Percentiles rank a stretch among this genome's conserved stretches.
phyloP scores from a whole-genome alignment of 768 basidiomycete species.

The Trametes meyenii region DNA sequence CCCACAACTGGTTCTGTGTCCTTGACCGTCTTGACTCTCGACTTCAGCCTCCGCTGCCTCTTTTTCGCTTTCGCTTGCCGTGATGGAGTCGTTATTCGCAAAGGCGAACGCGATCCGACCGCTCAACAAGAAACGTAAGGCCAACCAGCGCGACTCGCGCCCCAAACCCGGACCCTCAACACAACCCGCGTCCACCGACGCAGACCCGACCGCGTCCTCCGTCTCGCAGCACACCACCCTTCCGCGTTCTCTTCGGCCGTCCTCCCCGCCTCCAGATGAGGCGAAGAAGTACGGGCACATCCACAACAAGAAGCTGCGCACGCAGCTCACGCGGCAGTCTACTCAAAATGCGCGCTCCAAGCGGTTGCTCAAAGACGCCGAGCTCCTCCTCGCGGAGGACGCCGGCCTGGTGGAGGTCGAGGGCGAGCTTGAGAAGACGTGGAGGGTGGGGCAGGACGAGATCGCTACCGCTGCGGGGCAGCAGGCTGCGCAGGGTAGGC shows the following conservation, averaged over 20 bases:
- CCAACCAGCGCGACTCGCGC: constrained; percentile 22
- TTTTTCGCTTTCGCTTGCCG: neutral
- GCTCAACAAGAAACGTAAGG: constrained; percentile 39
- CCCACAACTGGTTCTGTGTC: too few relatives aligned
- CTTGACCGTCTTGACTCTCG: too few relatives aligned
- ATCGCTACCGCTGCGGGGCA: constrained; percentile 65
- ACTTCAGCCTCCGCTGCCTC: neutral
- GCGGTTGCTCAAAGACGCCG: constrained; percentile 67
- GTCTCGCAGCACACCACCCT: constrained; percentile 49
- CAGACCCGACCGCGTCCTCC: constrained; percentile 28
- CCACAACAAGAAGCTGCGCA: constrained; percentile 74
- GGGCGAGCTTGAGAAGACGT: constrained; percentile 83
- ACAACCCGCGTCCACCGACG: neutral
- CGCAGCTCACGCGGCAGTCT: constrained; percentile 64
- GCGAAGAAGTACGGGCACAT: constrained; percentile 61
- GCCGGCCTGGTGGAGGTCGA: constrained; percentile 77
- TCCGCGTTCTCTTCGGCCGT: constrained; percentile 68
- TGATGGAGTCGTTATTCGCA: constrained; percentile 75
- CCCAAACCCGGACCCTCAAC: constrained; percentile 22
- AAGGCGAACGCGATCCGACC: constrained; percentile 64
- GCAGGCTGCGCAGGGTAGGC: constrained; percentile 76
- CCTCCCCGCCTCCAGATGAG: constrained; percentile 48
- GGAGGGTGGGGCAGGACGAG: constrained; percentile 84
- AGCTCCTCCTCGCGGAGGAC: constrained; percentile 69
- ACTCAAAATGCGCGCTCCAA: constrained; percentile 64